phyloP scores from a whole-genome alignment of 164 flowering plant genomes.

The Liriodendron chinense region DNA sequence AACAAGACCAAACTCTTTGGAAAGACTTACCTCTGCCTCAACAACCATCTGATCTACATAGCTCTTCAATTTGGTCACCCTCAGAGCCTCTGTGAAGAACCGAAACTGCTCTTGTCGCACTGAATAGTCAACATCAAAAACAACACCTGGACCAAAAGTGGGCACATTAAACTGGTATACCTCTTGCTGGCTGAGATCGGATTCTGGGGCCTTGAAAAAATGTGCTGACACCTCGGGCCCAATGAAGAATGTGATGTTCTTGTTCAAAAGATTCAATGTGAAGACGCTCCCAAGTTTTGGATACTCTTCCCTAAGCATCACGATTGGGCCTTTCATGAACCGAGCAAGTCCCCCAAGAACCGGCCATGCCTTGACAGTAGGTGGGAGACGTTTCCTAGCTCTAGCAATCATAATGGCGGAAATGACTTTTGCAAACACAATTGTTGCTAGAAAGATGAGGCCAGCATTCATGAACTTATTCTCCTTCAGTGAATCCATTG shows the following conservation, averaged over 20 bases:
- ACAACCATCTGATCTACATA: constrained; percentile 95
- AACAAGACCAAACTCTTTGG: too few species aligned
- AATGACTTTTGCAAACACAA: constrained; percentile 66
- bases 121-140: constrained; percentile 78
- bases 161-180: constrained; percentile 98
- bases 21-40: constrained; percentile 69
- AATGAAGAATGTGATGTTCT: constrained; percentile 80
- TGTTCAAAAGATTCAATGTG: constrained; percentile 57
- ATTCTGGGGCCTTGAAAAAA: constrained; percentile 89
- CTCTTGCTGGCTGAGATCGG: constrained; percentile 97
- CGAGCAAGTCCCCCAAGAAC: constrained; percentile 68
- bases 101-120: constrained; percentile 93
- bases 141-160: constrained; percentile 97
- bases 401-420: constrained; percentile 46
- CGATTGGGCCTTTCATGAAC: constrained; percentile 87
- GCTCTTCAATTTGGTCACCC: constrained; percentile 75
- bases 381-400: constrained; percentile 73
- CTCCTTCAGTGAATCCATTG: constrained; percentile 24
- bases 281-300: constrained; percentile 93
- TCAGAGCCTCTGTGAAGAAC: constrained; percentile 85
- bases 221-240: constrained; percentile 77
- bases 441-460: constrained; percentile 56
- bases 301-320: constrained; percentile 84
- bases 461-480: constrained; percentile 54
- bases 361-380: constrained; percentile 57